Percentiles rank a stretch among this genome's conserved stretches.
Evolutionary conservation across 129 eudicot species (phyloP).

Genomic region (Tanacetum coccineum): DNA sequence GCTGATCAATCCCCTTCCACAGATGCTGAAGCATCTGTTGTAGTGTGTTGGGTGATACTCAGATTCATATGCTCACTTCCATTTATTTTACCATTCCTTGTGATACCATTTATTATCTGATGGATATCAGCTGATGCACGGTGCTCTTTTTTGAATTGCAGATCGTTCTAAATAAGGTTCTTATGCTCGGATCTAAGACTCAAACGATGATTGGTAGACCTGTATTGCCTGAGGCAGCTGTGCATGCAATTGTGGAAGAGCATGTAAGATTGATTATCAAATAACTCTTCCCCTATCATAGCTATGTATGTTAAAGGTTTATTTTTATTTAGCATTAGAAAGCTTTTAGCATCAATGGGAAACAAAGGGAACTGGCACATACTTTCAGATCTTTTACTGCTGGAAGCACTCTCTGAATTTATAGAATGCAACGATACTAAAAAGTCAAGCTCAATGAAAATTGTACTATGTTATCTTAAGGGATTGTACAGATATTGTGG

Average conservation of each 20-base stretch:
- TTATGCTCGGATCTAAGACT: constrained; percentile 82
- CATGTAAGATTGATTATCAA: constrained; percentile 56
- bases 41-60: background rate
- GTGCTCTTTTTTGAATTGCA: constrained; percentile 33
- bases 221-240: constrained; percentile 79
- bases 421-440: no score
- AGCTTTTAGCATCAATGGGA: no score
- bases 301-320: no score
- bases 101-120: background rate
- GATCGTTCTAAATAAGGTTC: constrained; percentile 81
- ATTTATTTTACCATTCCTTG: background rate
- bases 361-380: no score
- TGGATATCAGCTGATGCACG: constrained; percentile 9
- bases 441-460: no score
- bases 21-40: constrained; percentile 5
- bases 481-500: no score
- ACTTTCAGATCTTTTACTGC: no score
- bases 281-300: background rate
- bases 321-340: no score
- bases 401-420: no score
- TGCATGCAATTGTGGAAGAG: constrained; percentile 94
- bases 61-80: constrained; percentile 1
- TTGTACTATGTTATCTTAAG: no score
- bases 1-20: background rate
- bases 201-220: constrained; percentile 96